A percentile compares a stretch with the other conserved stretches of the same genome.
phyloP scores from a whole-genome alignment of 78 protist genomes.

The Dictyostelium purpureum region DNA sequence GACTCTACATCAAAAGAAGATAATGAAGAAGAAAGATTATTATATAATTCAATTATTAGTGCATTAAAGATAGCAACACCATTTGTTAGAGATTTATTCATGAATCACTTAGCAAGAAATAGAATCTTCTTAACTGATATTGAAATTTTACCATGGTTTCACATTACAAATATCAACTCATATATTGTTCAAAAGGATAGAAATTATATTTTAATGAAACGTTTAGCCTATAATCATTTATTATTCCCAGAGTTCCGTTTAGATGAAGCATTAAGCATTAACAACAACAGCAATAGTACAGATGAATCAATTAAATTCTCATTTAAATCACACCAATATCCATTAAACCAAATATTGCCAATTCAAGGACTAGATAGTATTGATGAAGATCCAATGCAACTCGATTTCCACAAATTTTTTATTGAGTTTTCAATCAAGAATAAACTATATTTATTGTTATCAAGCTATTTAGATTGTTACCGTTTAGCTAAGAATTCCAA shows the following conservation, averaged over 20 bases:
- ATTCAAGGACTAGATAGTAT: too few species aligned
- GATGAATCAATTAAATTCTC: neutral
- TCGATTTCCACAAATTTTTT: slow-evolving; percentile 47
- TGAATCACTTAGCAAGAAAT: slow-evolving; percentile 56
- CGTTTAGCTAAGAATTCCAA: neutral
- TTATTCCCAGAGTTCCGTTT: slow-evolving; percentile 10
- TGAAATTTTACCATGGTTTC: slow-evolving; percentile 26
- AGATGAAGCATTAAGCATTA: neutral
- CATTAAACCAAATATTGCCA: slow-evolving; percentile 26
- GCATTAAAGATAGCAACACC: slow-evolving; percentile 9
- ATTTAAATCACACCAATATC: slow-evolving; percentile 34
- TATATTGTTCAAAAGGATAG: neutral
- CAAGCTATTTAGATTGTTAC: slow-evolving; percentile 35
- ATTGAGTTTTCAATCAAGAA: slow-evolving; percentile 47
- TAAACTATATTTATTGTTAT: slow-evolving; percentile 1
- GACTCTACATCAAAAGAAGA: neutral
- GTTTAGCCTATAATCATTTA: slow-evolving; percentile 23
- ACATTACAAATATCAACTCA: neutral
- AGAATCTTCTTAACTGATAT: slow-evolving; percentile 20
- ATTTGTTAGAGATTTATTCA: slow-evolving; percentile 27
- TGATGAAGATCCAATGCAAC: neutral
- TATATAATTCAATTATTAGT: slow-evolving; percentile 21
- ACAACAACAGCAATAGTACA: neutral
- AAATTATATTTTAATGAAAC: slow-evolving; percentile 1
- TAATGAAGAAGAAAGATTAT: neutral